Base-by-base conservation (phyloP, 2,329 filamentous ascomycete species). In the Penicillium fuscoglaucum region DNA sequence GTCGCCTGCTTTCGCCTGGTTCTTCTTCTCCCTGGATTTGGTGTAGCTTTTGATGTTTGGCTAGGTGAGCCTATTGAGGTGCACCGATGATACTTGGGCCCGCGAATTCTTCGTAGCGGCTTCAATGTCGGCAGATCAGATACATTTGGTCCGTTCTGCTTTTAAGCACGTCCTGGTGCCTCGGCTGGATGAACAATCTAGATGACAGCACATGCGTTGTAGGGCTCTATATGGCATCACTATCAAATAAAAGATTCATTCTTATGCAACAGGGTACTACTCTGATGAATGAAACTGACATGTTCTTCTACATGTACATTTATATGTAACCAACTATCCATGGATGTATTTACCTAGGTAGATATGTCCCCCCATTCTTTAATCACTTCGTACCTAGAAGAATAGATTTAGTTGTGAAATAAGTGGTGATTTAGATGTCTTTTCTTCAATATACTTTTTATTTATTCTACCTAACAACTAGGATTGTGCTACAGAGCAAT, bases 21-120 rank as follows among this genome's bases (percentile, higher is more conserved):
- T 53, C 21, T 44, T 24, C 19, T n/a, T 41, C 40, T 35, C 31
- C 12, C 29, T 33, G 29, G 17, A 37, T 46, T 37, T 35, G 39
- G 29, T 46, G 40, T 53, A 53, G 51, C 51, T 53, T 46, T 46
- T 47, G 21, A 47, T 37, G 41, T 19, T 37, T 17, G 21, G 21
- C 51, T 28, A 29, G 13, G 35, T 17, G 39, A n/a, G 21, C 29
- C 24, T 48, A 6, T 9, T 17, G 31, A 15, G 29, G 24, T 28
- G 10, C 21, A 48, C 15, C 5, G 4, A 26, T 17, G 26, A 15
- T 33, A 8, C 19, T 24, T 46, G 21, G n/a, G 29, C 7, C 19
- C 6, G 12, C 24, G 29, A 28, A 37, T 33, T 8, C 37, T 17
- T 53, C n/a, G 29, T 53, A 53, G 41, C 8, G 40, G 29, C 40